Evolutionary conservation across 129 eudicot genomes (phyloP).

Genomic region (Centella asiatica): DNA sequence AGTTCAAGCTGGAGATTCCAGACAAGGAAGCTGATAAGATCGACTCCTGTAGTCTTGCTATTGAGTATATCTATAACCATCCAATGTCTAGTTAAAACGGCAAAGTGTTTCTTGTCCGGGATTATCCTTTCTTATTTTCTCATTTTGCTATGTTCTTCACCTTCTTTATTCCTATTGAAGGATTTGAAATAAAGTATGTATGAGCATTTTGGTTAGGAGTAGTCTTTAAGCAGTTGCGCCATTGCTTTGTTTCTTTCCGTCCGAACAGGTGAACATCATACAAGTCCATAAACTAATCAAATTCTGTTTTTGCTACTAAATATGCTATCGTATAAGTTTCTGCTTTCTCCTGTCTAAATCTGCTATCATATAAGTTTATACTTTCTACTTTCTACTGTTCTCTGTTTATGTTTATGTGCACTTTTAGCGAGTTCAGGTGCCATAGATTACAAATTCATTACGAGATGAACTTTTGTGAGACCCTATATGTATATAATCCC

Average conservation of each 20-base stretch:
- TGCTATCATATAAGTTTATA: too few relatives aligned
- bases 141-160: constrained; percentile 1
- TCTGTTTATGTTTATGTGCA: too few relatives aligned
- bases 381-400: too few relatives aligned
- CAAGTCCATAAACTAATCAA: too few relatives aligned
- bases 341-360: too few relatives aligned
- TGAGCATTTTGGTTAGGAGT: neutral
- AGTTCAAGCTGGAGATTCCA: constrained; percentile 86
- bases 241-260: neutral
- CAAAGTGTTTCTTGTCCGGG: neutral
- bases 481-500: too few relatives aligned
- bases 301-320: too few relatives aligned
- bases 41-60: constrained; percentile 76
- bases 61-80: constrained; percentile 74
- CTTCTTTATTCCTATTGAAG: constrained; percentile 1
- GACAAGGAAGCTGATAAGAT: constrained; percentile 98
- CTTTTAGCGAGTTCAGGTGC: too few relatives aligned
- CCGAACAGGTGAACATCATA: neutral
- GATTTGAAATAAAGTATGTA: constrained; percentile 22
- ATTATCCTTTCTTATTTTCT: neutral
- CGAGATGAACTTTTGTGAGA: too few relatives aligned
- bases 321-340: too few relatives aligned
- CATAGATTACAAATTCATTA: too few relatives aligned
- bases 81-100: constrained; percentile 68
- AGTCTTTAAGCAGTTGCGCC: neutral